Conservation (phyloP, 441 rosid genomes). For the Metrosideros polymorpha region DNA sequence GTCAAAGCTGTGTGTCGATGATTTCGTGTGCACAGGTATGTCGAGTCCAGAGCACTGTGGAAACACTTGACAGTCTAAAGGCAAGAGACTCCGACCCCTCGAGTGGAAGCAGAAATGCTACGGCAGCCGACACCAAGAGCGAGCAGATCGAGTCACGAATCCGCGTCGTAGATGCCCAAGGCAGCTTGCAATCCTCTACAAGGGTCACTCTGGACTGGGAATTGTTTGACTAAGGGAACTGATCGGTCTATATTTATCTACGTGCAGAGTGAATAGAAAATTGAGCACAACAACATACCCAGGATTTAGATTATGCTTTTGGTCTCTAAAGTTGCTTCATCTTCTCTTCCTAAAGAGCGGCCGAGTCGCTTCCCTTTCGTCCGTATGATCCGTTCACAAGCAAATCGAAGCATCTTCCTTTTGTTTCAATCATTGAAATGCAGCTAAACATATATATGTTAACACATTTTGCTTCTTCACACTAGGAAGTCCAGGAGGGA, state of each 20-base stretch:
- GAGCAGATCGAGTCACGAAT: not conserved
- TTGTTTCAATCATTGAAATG: not conserved
- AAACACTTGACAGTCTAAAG: not conserved
- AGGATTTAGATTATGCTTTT: not conserved
- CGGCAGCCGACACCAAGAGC: not conserved
- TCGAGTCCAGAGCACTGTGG: not conserved
- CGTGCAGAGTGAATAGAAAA: not conserved
- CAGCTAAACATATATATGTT: not conserved
- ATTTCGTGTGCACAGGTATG: not conserved
- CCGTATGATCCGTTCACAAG: not conserved
- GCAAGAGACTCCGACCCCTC: not conserved
- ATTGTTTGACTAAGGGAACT: not conserved
- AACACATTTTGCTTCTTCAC: not conserved
- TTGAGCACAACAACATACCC: not conserved
- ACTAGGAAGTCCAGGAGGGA: not conserved
- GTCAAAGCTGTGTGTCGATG: not conserved
- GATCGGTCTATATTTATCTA: not conserved
- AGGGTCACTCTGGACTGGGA: not conserved
- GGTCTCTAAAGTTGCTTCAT: not conserved
- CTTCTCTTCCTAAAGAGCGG: not conserved
- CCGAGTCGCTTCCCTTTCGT: not conserved
- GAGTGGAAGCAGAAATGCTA: not conserved
- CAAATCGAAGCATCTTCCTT: not conserved
- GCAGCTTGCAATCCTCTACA: not conserved
- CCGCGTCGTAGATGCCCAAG: not conserved